Conservation (phyloP, 2,329 filamentous ascomycete genomes). For the Pseudocercospora crystallina region DNA sequence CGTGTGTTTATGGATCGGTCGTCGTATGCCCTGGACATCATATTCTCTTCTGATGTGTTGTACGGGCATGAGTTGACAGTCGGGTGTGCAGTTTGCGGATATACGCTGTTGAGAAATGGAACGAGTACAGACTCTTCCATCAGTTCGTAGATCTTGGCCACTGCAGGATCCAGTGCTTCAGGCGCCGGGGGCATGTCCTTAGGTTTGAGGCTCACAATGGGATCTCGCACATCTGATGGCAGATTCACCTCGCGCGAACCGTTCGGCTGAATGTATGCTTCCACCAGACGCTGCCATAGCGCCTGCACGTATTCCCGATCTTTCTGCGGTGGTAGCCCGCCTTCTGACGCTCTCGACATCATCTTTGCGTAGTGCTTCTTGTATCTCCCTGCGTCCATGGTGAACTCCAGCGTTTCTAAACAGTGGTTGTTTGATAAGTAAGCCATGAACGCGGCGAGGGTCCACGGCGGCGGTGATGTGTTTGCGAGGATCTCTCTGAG, state of each 20-base stretch:
- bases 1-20: constrained; percentile 31
- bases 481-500: constrained; percentile 87
- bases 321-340: constrained; percentile 53
- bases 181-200: constrained; percentile 68
- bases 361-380: constrained; percentile 63
- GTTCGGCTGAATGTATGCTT: constrained; percentile 85
- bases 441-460: constrained; percentile 88
- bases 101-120: constrained; percentile 76
- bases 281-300: constrained; percentile 83
- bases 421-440: constrained; percentile 97
- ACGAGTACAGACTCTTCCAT: constrained; percentile 97
- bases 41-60: constrained; percentile 40
- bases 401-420: constrained; percentile 93
- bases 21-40: constrained; percentile 41
- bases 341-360: constrained; percentile 49
- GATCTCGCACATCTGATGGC: constrained; percentile 79
- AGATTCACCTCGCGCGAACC: constrained; percentile 88
- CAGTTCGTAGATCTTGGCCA: constrained; percentile 85
- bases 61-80: constrained; percentile 41
- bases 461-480: constrained; percentile 82
- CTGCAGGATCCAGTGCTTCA: constrained; percentile 74
- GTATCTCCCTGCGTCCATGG: constrained; percentile 88
- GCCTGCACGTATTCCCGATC: constrained; percentile 70
- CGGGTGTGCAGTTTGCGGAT: constrained; percentile 50
- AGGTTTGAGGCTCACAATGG: constrained; percentile 64